Evolutionary conservation across 345 rosid species (phyloP), one percentile per base, ranked within the genome.

Genomic region (Eucalyptus shirleyi): DNA sequence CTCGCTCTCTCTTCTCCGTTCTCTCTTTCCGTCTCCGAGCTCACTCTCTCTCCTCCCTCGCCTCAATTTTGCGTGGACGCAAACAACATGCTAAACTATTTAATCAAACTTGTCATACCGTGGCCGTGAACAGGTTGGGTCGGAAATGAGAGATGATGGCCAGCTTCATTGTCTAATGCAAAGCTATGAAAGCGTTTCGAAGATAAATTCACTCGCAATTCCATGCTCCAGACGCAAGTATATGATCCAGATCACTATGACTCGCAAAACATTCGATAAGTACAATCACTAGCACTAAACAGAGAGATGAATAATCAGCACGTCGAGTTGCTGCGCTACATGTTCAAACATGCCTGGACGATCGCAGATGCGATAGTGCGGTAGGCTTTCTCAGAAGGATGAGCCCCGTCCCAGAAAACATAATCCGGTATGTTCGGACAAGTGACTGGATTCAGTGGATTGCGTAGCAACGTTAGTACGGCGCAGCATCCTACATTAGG

Each of bases 341-440:
- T 37, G 45, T 72, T 72, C 8, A 23, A 72, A 37, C 83, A 72
- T 6, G 87, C 87, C 87, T 50, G 87, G 87, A 47, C 53, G 2
- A 86, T 86, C 3, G 87, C 55, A 0, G 87, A 55, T 59, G 72
- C 53, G 51, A 91, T 32, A 30, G 44, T 8, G 32, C 82, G 87
- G 50, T 91, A 87, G 44, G 93, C 86, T 86, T 42, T 87, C 81
- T 92, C 93, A 12, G 92, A 67, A 7, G 93, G 92, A 53, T 92
- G 92, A 42, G 51, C 88, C n/a, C 62, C 59, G 87, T 92, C 93
- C 92, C 91, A 92, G 67, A 92, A 92, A 50, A 91, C 89, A 30
- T 87, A 90, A 37, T 60, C 45, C 1, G 91, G 86, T 8, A 55
- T 55, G 86, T 92, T 50, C 6, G 87, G 16, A 49, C 93, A 90